phyloP scores from a whole-genome alignment of 176 grass and related monocot species.

The Areca catechu region DNA sequence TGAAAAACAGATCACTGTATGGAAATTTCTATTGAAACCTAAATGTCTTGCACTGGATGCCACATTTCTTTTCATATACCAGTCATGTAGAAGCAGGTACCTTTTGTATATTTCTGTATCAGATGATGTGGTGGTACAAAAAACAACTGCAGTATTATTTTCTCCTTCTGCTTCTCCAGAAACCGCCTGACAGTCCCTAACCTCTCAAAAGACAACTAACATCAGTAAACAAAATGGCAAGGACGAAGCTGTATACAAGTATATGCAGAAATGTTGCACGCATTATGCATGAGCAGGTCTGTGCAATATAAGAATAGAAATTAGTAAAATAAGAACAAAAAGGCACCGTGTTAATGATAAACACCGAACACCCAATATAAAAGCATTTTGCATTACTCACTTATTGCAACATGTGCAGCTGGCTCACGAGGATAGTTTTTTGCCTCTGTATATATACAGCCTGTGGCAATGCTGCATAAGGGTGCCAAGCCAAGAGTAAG shows the following conservation, averaged over 20 bases:
- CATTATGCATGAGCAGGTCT: not conserved
- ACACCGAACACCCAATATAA: not conserved
- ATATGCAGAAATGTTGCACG: not conserved
- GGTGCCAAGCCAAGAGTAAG: constrained; percentile 15
- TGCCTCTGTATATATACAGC: constrained; percentile 97
- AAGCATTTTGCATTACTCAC: constrained; percentile 30
- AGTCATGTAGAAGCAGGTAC: constrained; percentile 22
- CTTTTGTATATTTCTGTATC: constrained; percentile 98
- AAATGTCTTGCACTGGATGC: no score
- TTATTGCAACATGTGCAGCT: constrained; percentile 97
- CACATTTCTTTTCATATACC: not conserved
- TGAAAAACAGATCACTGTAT: no score
- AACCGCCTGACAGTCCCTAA: constrained; percentile 87
- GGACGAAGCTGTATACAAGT: not conserved
- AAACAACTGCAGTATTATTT: constrained; percentile 79
- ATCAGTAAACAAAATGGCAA: constrained; percentile 12
- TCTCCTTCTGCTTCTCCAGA: constrained; percentile 89
- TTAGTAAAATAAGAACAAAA: no score
- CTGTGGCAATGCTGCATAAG: constrained; percentile 75
- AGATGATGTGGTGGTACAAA: constrained; percentile 65
- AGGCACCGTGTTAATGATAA: not conserved
- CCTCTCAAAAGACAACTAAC: constrained; percentile 11
- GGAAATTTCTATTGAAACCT: no score
- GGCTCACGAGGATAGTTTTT: constrained; percentile 97
- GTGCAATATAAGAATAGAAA: no score